These are phyloP conservation scores for Phytopythium litorale DNA, from an alignment of 352 stramenopile species.

Conservation along the genomic window DNA sequence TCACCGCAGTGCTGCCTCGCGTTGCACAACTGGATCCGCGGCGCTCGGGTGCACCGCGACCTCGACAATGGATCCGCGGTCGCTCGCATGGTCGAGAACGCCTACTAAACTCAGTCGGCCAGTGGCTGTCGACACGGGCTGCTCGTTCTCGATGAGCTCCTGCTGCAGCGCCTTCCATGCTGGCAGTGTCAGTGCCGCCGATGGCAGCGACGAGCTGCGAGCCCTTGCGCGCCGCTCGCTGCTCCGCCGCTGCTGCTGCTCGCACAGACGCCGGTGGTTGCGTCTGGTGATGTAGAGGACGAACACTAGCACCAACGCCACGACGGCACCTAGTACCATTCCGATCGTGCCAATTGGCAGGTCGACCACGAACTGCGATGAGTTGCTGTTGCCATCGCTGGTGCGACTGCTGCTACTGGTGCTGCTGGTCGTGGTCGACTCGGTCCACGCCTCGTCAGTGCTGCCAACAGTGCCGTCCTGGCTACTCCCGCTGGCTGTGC, in stretches of 20 bases:
- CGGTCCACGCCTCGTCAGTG: conserved; percentile 5
- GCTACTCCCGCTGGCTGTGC: conserved; percentile 10
- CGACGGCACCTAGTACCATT: conserved; percentile 3
- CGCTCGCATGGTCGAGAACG: not conserved
- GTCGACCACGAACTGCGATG: conserved; percentile 10
- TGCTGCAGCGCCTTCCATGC: conserved; percentile 20
- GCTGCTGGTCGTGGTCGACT: conserved; percentile 5
- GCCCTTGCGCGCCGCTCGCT: conserved; percentile 12
- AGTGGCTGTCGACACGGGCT: conserved; percentile 7
- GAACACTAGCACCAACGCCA: conserved; percentile 5
- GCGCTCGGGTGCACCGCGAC: not conserved
- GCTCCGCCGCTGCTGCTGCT: conserved; percentile 9
- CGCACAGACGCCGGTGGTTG: conserved; percentile 11
- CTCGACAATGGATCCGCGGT: not conserved
- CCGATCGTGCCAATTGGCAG: conserved; percentile 1
- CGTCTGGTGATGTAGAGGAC: conserved; percentile 4
- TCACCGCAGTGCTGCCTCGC: not conserved
- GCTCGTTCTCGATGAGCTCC: conserved; percentile 19
- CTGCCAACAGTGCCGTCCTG: conserved; percentile 14
- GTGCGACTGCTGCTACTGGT: conserved; percentile 8
- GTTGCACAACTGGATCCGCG: not conserved
- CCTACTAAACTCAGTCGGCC: not conserved
- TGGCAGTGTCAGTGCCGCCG: conserved; percentile 11
- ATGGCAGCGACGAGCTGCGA: conserved; percentile 10
- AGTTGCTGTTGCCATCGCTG: conserved; percentile 9